These are phyloP conservation scores for Tolypocladium tundrense DNA, from an alignment of 2,329 filamentous ascomycete genomes.

Conservation along the genomic window DNA sequence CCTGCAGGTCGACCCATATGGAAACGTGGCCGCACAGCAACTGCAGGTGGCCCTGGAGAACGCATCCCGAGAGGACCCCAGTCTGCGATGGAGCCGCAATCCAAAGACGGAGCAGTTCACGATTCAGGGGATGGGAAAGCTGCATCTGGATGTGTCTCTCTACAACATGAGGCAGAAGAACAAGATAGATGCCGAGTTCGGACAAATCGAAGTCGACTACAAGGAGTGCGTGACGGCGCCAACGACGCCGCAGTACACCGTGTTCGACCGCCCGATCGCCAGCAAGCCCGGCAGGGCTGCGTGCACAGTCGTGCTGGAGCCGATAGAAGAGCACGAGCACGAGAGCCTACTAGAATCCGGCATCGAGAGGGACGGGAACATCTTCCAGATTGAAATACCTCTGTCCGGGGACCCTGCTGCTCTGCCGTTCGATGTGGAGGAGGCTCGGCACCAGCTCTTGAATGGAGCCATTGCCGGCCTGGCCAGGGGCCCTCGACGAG, in stretches of 20 bases:
- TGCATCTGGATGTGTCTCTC: conserved; percentile 87
- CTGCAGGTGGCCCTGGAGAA: conserved; percentile 67
- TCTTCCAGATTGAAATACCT: conserved; percentile 44
- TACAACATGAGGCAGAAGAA: conserved; percentile 83
- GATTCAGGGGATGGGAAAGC: conserved; percentile 89
- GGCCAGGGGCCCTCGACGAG: conserved; percentile 71
- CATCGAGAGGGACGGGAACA: conserved; percentile 59
- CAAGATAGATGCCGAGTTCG: conserved; percentile 78
- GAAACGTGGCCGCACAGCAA: conserved; percentile 67
- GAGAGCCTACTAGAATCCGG: conserved; percentile 29
- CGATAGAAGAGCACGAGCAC: conserved; percentile 36
- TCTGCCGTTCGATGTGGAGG: conserved; percentile 38
- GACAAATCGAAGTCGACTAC: conserved; percentile 90
- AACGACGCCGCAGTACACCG: conserved; percentile 45
- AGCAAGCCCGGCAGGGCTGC: conserved; percentile 70
- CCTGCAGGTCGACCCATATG: conserved; percentile 77
- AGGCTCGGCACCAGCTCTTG: conserved; percentile 50
- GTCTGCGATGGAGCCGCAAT: conserved; percentile 72
- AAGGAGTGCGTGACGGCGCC: conserved; percentile 63
- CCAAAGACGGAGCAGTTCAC: conserved; percentile 89
- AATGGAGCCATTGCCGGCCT: conserved; percentile 78
- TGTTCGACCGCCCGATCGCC: conserved; percentile 71
- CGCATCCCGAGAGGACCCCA: conserved; percentile 84
- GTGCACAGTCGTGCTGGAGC: conserved; percentile 59
- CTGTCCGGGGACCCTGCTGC: conserved; percentile 37